Evolutionary conservation across 2,329 filamentous ascomycete species (phyloP), one percentile per base, ranked within the genome.

Genomic region (Aspergillus pseudoterreus): DNA sequence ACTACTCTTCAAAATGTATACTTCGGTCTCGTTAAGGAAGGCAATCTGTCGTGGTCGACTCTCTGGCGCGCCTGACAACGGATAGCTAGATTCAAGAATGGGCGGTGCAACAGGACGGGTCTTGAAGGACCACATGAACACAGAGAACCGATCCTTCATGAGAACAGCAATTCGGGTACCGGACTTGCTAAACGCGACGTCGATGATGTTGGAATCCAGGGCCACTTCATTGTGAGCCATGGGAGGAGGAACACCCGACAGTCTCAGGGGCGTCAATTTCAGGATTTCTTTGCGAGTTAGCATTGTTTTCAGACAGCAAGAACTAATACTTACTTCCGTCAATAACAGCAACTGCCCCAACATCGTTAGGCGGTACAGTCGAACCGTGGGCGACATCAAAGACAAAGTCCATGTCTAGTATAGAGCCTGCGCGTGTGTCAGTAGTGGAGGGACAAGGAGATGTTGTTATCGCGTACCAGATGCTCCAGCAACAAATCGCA

Each of bases 211-310:
- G 0, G 79, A 79, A 12, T 81, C 75, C 24, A 87, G 71, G 11
- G 75, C 63, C 15, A 96, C 63, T 51, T 95, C 88, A 58, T 87
- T 87, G 56, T 92, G 79, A 14, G 90, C 84, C 91, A 97, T 96
- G 1, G 94, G 94, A 24, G 94, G 94, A 21, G 94, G 94, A 3
- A 96, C 80, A 62, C 94, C 95, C 11, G 90, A 88, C 45, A 86
- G 80, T 56, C 88, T 81, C 57, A 99, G 80, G 0, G 94, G 90
- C 0, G 94, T 97, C 43, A 97, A 71, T 66, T 95, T 95, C 52
- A 97, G 71, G 3, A 67, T 82, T 57, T 70, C 77, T 81, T 55
- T 12, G 52, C 44, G 74, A 49, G 56, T 65, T 51, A 66, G 58
- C 38, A 32, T 27, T 19, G 24, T 35, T 33, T 32, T 36, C 12